phyloP scores from a whole-genome alignment of 2,329 filamentous ascomycete species.

The Epichloe scottii region DNA sequence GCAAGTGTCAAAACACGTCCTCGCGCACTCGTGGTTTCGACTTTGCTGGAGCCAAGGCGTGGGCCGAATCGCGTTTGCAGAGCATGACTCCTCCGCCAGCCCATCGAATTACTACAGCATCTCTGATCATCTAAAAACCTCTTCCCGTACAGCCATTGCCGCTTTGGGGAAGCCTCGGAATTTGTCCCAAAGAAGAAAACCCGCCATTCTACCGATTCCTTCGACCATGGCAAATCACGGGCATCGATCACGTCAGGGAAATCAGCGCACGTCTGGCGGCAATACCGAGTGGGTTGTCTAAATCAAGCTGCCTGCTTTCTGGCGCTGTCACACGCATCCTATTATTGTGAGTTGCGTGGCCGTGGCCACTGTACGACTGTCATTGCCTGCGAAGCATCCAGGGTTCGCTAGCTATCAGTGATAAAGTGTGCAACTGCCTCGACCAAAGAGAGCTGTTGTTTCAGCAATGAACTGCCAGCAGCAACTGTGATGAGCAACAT shows the following conservation, averaged over 20 bases:
- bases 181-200: neutral
- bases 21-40: neutral
- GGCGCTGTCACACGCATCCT: neutral
- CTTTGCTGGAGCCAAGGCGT: neutral
- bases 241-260: neutral
- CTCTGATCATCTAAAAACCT: neutral
- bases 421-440: neutral
- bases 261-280: neutral
- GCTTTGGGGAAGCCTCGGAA: neutral
- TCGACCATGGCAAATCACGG: neutral
- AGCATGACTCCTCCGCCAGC: neutral
- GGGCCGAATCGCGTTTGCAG: slow-evolving; percentile 1
- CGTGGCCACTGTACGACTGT: neutral
- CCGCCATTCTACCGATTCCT: neutral
- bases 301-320: neutral
- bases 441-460: neutral
- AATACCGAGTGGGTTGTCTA: neutral
- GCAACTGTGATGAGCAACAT: neutral
- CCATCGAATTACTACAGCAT: neutral
- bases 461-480: neutral
- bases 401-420: neutral
- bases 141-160: neutral
- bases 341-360: neutral
- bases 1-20: neutral
- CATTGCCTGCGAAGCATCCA: slow-evolving; percentile 2